These are phyloP conservation scores for Amesomyces nigricolor DNA, from an alignment of 2,329 filamentous ascomycete species.

Conservation along the genomic window DNA sequence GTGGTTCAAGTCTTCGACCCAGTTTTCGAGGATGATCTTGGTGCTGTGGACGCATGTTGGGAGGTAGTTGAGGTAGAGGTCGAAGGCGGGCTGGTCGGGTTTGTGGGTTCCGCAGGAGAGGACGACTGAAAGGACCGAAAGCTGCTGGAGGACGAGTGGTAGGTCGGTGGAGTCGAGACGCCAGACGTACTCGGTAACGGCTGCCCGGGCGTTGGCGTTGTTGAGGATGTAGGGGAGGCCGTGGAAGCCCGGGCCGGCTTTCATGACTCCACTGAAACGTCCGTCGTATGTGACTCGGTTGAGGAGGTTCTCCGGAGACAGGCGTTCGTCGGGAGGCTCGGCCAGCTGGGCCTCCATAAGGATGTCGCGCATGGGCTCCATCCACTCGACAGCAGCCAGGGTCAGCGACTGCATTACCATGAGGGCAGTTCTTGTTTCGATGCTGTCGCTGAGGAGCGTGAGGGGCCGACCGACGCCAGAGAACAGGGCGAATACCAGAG, in stretches of 20 bases:
- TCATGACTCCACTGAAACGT: slow-evolving; percentile 26
- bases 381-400: slow-evolving; percentile 24
- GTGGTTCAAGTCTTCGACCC: slow-evolving; percentile 13
- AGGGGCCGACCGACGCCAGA: slow-evolving; percentile 24
- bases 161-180: slow-evolving; percentile 23
- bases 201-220: slow-evolving; percentile 16
- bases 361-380: slow-evolving; percentile 18
- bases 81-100: slow-evolving; percentile 22
- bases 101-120: slow-evolving; percentile 26
- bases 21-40: slow-evolving; percentile 18
- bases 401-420: slow-evolving; percentile 26
- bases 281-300: slow-evolving; percentile 24
- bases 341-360: slow-evolving; percentile 16
- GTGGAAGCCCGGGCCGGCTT: slow-evolving; percentile 24
- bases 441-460: slow-evolving; percentile 23
- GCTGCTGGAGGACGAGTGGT: slow-evolving; percentile 15
- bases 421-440: slow-evolving; percentile 24
- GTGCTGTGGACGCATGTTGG: slow-evolving; percentile 23
- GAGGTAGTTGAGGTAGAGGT: slow-evolving; percentile 24
- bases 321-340: neutral
- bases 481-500: slow-evolving; percentile 27
- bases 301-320: slow-evolving; percentile 22
- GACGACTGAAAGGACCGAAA: slow-evolving; percentile 21
- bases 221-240: slow-evolving; percentile 19
- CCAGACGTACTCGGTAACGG: slow-evolving; percentile 23